Conservation (phyloP, 1,284 basidiomycete genomes). For the Inonotus obliquus region DNA sequence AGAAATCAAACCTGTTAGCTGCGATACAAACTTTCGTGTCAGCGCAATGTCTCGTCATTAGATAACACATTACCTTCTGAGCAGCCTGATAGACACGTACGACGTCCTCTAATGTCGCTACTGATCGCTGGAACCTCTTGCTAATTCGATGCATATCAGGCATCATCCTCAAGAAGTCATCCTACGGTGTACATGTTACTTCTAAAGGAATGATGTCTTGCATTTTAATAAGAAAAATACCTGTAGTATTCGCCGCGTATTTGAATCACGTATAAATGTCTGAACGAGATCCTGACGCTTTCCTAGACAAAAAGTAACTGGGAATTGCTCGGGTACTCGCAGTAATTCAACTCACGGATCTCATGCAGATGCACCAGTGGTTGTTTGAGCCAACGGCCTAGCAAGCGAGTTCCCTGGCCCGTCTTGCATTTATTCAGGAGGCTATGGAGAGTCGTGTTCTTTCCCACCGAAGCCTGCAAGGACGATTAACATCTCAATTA, state of each 20-base stretch:
- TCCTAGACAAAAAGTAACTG: constrained; percentile 37
- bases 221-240: constrained; percentile 32
- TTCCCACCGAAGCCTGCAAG: constrained; percentile 54
- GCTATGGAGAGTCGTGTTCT: constrained; percentile 86
- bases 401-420: constrained; percentile 86
- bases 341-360: constrained; percentile 59
- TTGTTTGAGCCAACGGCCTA: constrained; percentile 96
- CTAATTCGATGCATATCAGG: constrained; percentile 93
- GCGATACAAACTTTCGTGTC: background rate
- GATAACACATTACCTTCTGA: constrained; percentile 39
- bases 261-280: constrained; percentile 77
- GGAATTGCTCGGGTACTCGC: background rate
- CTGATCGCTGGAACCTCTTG: constrained; percentile 86
- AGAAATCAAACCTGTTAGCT: constrained; percentile 78
- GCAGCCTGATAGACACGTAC: constrained; percentile 95
- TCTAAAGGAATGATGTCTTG: background rate
- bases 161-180: constrained; percentile 86
- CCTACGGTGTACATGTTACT: constrained; percentile 37
- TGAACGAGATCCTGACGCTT: constrained; percentile 88
- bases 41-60: background rate
- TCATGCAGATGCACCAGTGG: constrained; percentile 93
- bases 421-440: constrained; percentile 96
- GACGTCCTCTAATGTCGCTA: constrained; percentile 90
- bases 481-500: background rate
- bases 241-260: constrained; percentile 69